Conservation (phyloP, 495 filamentous ascomycete species). For the Penicillium daleae region DNA sequence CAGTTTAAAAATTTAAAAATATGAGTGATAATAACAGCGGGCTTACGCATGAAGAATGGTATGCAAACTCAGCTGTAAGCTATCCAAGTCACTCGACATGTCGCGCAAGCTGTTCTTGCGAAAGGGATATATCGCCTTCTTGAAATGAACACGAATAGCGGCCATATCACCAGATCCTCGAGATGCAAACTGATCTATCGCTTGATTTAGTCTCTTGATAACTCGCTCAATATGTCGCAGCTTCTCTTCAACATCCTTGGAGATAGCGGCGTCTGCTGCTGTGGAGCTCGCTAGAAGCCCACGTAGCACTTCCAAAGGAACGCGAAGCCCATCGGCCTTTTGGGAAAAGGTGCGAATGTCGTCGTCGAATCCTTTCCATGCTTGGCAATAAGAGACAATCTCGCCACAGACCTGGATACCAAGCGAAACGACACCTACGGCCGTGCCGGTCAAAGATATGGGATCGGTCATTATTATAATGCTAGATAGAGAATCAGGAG, state of each 20-base stretch:
- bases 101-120: slow-evolving; percentile 6
- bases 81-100: not conserved
- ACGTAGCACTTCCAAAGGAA: slow-evolving; percentile 1
- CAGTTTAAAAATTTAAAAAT: too few relatives aligned
- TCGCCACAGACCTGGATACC: slow-evolving; percentile 9
- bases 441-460: slow-evolving; percentile 5
- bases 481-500: not conserved
- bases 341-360: slow-evolving; percentile 11
- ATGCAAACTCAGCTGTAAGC: not conserved
- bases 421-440: slow-evolving; percentile 6
- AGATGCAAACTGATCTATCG: not conserved
- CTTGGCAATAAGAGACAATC: slow-evolving; percentile 12
- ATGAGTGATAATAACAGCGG: not conserved
- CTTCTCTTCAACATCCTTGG: slow-evolving; percentile 4
- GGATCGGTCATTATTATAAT: slow-evolving; percentile 7
- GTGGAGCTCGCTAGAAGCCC: slow-evolving; percentile 1
- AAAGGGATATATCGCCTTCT: slow-evolving; percentile 11
- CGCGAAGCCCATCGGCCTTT: slow-evolving; percentile 6
- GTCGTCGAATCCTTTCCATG: slow-evolving; percentile 8
- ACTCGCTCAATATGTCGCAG: not conserved
- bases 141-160: slow-evolving; percentile 5
- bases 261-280: not conserved
- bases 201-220: not conserved
- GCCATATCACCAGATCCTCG: not conserved
- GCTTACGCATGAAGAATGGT: not conserved